Conservation (phyloP, 495 filamentous ascomycete species). For the Penicillium dipodomyicola region DNA sequence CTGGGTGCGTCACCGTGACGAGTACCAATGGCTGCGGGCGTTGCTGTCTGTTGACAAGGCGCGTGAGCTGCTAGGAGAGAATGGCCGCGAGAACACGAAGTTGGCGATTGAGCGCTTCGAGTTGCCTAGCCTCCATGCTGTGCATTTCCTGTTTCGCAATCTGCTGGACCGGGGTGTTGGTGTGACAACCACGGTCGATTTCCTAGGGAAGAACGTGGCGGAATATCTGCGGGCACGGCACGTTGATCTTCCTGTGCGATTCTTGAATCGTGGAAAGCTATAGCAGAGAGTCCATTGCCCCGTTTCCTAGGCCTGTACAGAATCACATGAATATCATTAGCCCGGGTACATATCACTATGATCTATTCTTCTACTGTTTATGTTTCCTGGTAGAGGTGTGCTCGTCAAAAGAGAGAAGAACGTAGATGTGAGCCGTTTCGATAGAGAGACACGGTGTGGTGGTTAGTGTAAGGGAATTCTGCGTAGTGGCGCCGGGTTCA, state of each 20-base stretch:
- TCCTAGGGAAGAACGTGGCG: slow-evolving; percentile 57
- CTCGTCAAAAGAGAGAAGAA: too few species aligned
- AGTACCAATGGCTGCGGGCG: slow-evolving; percentile 51
- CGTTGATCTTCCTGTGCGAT: slow-evolving; percentile 49
- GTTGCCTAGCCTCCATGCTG: slow-evolving; percentile 38
- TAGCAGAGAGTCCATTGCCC: slow-evolving; percentile 5
- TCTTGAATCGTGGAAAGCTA: slow-evolving; percentile 39
- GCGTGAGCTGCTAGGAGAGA: slow-evolving; percentile 39
- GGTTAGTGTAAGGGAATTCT: too few species aligned
- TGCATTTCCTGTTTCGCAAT: slow-evolving; percentile 57
- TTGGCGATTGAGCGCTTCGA: slow-evolving; percentile 54
- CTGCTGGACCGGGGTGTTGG: slow-evolving; percentile 53
- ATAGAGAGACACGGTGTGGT: too few species aligned
- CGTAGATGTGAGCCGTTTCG: too few species aligned
- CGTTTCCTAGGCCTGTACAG: too few species aligned
- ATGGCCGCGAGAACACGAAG: slow-evolving; percentile 34
- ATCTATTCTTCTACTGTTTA: too few species aligned
- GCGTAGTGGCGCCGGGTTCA: too few species aligned
- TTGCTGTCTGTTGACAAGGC: slow-evolving; percentile 41
- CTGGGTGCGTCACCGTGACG: slow-evolving; percentile 48
- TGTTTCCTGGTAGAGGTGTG: too few species aligned
- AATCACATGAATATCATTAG: too few species aligned
- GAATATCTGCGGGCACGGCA: slow-evolving; percentile 50
- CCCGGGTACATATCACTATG: too few species aligned
- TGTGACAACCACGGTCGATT: slow-evolving; percentile 49